These are phyloP conservation scores for Neopestalotiopsis sp. DNA, from an alignment of 2,329 filamentous ascomycete species.

Conservation along the genomic window DNA sequence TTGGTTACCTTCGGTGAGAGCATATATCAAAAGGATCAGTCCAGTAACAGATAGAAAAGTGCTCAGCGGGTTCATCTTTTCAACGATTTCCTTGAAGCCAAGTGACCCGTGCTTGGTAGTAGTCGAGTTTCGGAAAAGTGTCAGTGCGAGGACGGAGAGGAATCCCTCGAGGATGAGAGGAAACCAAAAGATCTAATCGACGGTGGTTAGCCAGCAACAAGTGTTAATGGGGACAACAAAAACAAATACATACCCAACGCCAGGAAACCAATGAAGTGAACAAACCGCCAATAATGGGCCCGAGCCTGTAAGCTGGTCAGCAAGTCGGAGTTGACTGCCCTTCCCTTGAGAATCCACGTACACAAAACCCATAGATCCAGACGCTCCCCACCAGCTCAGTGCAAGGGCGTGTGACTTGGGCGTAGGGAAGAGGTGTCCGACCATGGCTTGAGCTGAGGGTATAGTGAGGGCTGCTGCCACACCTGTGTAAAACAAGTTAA, in stretches of 20 bases:
- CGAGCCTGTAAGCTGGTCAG: not conserved
- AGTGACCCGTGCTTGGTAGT: not conserved
- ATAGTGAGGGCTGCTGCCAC: not conserved
- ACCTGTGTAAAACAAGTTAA: not conserved
- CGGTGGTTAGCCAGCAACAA: not conserved
- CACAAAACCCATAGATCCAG: not conserved
- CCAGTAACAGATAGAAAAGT: not conserved
- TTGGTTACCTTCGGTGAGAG: not conserved
- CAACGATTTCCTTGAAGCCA: not conserved
- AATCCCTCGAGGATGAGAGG: slow-evolving; percentile 1
- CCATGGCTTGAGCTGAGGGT: slow-evolving; percentile 2
- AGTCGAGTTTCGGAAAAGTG: not conserved
- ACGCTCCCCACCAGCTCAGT: not conserved
- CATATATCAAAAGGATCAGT: not conserved
- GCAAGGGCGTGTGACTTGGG: not conserved
- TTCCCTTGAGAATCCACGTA: not conserved
- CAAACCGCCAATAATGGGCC: not conserved
- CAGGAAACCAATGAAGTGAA: not conserved
- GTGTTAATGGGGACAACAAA: not conserved
- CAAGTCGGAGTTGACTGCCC: not conserved
- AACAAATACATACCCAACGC: not conserved
- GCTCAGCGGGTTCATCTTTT: not conserved
- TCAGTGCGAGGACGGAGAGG: not conserved
- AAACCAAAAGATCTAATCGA: not conserved
- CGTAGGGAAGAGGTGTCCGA: not conserved